Conservation (phyloP, 768 basidiomycete species). For the Neoboletus subvelutipes region DNA sequence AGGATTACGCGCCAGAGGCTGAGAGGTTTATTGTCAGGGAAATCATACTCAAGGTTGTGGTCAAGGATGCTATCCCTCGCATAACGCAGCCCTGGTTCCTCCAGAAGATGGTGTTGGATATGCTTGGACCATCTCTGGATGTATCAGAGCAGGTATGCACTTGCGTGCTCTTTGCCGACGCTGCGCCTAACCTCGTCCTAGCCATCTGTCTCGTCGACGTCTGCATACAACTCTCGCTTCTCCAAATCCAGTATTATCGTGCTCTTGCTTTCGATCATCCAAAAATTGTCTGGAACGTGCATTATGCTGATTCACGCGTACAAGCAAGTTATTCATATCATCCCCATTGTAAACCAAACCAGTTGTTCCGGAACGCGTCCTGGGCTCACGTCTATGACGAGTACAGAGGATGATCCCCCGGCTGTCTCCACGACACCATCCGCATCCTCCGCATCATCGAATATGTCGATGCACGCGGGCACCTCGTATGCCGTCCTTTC, state of each 20-base stretch:
- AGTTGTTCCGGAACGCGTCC: neutral
- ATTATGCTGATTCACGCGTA: conserved; percentile 68
- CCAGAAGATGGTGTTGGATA: conserved; percentile 62
- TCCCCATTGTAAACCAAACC: conserved; percentile 61
- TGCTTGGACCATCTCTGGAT: conserved; percentile 51
- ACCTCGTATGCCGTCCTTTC: neutral
- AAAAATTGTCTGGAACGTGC: conserved; percentile 66
- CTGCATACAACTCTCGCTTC: conserved; percentile 35
- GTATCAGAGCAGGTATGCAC: conserved; percentile 21
- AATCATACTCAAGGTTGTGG: conserved; percentile 72
- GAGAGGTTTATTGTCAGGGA: conserved; percentile 87
- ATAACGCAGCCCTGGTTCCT: conserved; percentile 91
- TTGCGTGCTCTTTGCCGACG: neutral
- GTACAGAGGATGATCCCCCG: neutral
- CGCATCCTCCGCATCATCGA: conserved; percentile 29
- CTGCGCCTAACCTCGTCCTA: conserved; percentile 6
- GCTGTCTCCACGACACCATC: conserved; percentile 8
- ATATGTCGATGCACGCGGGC: conserved; percentile 15
- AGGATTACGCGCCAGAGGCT: conserved; percentile 69
- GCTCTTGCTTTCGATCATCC: conserved; percentile 70
- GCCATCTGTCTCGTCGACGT: conserved; percentile 23
- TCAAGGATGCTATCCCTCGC: conserved; percentile 65
- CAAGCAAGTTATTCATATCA: conserved; percentile 60
- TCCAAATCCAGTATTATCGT: conserved; percentile 60
- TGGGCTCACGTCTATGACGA: neutral